Evolutionary conservation across 1,284 basidiomycete species (phyloP).

Genomic region (Ustilago vetiveriae): DNA sequence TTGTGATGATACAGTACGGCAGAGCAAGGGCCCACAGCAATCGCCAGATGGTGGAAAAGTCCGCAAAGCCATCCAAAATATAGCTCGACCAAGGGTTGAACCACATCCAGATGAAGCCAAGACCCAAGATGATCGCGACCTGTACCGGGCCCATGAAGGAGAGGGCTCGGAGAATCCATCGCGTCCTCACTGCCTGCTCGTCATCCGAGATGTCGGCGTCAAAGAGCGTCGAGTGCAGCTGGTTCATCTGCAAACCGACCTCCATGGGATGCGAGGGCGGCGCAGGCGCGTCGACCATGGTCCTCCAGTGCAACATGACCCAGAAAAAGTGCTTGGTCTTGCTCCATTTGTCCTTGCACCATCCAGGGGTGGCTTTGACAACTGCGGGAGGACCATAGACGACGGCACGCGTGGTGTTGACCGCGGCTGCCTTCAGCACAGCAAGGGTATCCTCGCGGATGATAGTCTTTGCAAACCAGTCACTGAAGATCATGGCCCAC

Average conservation of each 20-base stretch:
- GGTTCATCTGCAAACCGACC: slow-evolving; percentile 68
- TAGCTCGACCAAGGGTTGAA: slow-evolving; percentile 66
- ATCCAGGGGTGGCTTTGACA: slow-evolving; percentile 26
- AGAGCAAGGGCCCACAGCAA: slow-evolving; percentile 68
- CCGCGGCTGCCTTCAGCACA: slow-evolving; percentile 6
- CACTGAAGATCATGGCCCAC: slow-evolving; percentile 35
- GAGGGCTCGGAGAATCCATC: slow-evolving; percentile 63
- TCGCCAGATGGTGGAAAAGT: slow-evolving; percentile 68
- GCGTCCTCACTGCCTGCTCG: slow-evolving; percentile 67
- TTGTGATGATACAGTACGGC: slow-evolving; percentile 68
- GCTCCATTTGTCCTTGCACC: slow-evolving; percentile 24
- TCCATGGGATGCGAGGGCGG: slow-evolving; percentile 67
- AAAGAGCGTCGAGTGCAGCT: slow-evolving; percentile 68
- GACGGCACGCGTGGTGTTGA: slow-evolving; percentile 17
- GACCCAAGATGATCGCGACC: slow-evolving; percentile 64
- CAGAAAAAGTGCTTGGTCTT: slow-evolving; percentile 40
- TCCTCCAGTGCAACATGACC: slow-evolving; percentile 66
- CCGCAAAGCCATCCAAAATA: slow-evolving; percentile 65
- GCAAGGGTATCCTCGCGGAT: slow-evolving; percentile 33
- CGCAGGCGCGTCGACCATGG: slow-evolving; percentile 60
- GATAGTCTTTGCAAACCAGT: slow-evolving; percentile 28
- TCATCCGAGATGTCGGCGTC: slow-evolving; percentile 67
- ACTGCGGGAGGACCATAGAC: slow-evolving; percentile 37
- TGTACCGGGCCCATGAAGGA: slow-evolving; percentile 66
- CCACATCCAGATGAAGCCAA: slow-evolving; percentile 67